Evolutionary conservation across 2,329 filamentous ascomycete species (phyloP).

Genomic region (Juglanconis sp.): DNA sequence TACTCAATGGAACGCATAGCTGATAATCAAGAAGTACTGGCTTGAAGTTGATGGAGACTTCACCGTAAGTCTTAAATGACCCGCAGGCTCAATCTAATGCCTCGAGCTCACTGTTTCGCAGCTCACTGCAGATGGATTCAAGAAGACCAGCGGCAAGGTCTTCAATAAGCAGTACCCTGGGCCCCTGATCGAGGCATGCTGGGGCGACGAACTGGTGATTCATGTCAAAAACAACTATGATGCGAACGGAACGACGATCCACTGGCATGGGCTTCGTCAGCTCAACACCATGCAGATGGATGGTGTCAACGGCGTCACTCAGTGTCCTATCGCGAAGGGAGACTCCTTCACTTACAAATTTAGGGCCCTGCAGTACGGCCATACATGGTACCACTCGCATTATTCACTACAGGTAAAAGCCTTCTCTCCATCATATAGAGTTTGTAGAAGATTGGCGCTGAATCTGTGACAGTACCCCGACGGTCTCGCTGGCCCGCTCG

Average conservation of each 20-base stretch:
- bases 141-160: slow-evolving; percentile 16
- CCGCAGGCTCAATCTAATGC: too few relatives aligned
- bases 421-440: slow-evolving; percentile 17
- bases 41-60: slow-evolving; percentile 16
- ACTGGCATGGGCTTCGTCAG: slow-evolving; percentile 35
- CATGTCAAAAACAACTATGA: slow-evolving; percentile 25
- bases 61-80: background rate
- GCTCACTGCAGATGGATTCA: slow-evolving; percentile 15
- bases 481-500: slow-evolving; percentile 45
- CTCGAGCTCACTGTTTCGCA: background rate
- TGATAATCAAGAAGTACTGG: slow-evolving; percentile 6
- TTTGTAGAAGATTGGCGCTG: slow-evolving; percentile 22
- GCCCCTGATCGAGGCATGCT: slow-evolving; percentile 26
- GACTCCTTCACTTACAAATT: slow-evolving; percentile 34
- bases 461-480: slow-evolving; percentile 31
- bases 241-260: slow-evolving; percentile 29
- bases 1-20: background rate
- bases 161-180: slow-evolving; percentile 27
- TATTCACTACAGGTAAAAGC: slow-evolving; percentile 34
- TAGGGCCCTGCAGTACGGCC: slow-evolving; percentile 34
- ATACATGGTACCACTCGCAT: slow-evolving; percentile 37
- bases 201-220: slow-evolving; percentile 28
- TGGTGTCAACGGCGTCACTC: slow-evolving; percentile 33
- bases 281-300: slow-evolving; percentile 29
- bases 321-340: slow-evolving; percentile 54